Base-by-base conservation (phyloP, 2,329 filamentous ascomycete genomes). In the Monilinia vaccinii-corymbosi region DNA sequence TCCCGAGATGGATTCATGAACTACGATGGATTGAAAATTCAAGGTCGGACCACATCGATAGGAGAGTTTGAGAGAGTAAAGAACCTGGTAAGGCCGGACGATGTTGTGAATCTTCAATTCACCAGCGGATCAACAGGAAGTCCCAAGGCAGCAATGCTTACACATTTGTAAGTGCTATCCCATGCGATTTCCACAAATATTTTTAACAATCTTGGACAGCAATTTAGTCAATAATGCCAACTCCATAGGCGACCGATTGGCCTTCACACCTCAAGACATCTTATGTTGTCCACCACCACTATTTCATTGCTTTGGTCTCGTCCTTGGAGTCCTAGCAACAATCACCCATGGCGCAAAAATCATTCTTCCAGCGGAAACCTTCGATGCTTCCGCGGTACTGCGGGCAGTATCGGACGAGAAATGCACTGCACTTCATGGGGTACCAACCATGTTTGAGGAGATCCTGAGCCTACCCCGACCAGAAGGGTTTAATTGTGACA, bases 291-390 rank as follows among this genome's bases (percentile, higher is more conserved):
- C 89, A 3, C 49, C 57, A 23, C 89, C 90, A 0, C 79, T 94
- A 4, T 94, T 94, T 77, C 90, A 94, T 76, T 93, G 88, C 76
- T 93, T 93, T 70, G 89, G 89, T 1, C 81, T 93, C 9, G 2
- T 93, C 10, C 88, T 92, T 1, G 89, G 89, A 16, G 53, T 60
- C 1, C 34, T 60, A 2, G 49, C 49, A 16, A 16, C 47, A 6
- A 55, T 60, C 6, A 55, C 57, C 4, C 49, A 60, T 40, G 88
- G 89, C 50, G 83, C 82, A 44, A 88, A 87, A 72, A 85, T 91
- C 55, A 83, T 93, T 11, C 90, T 90, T 68, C 88, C 89, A 0
- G 81, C 82, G 64, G 86, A 91, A 67, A 83, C 86, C 0, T 93
- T 93, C 68, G 85, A 90, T 66, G 79, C 87, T 1, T 73, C 75